Evolutionary conservation across 2,329 filamentous ascomycete genomes (phyloP), one percentile per base, ranked within the genome.

Genomic region (Venturia aucupariae): DNA sequence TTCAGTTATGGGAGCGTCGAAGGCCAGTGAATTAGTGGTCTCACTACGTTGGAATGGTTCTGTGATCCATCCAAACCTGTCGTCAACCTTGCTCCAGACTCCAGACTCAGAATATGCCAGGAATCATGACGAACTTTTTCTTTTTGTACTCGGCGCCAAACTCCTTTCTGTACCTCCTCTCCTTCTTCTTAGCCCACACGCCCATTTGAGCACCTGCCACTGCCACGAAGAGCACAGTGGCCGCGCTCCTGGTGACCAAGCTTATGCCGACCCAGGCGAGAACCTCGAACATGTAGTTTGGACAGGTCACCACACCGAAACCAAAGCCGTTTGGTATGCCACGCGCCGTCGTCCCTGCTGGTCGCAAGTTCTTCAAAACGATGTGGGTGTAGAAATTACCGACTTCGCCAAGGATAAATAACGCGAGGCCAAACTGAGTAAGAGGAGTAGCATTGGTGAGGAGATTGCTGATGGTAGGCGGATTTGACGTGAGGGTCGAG

Each of bases 281-380:
- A 7, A 90, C 82, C 74, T 99, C 94, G 70, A 95, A 97, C 80
- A 96, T 85, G 80, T 99, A 99, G 80, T 99, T 99, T 51, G 94
- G 94, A 79, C 92, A 96, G 15, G 94, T 99, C 62, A 99, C 93
- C 42, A 90, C 78, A 68, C 80, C 81, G 76, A 97, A 97, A 38
- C 92, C 90, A 65, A 93, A 85, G 32, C 94, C 94, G 65, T 81
- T 81, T 1, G 94, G 94, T 68, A 99, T 95, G 70, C 91, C 92
- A 66, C 93, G 85, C 74, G 95, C 91, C 1, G 89, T 75, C 22
- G 67, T 93, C 68, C 88, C 89, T 64, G 92, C 92, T 65, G 86
- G 87, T 61, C 94, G 87, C 67, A 99, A 83, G 67, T 84, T 83
- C 35, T 89, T 86, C 30, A 99, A 83, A 63, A 90, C 88, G 69